phyloP scores from a whole-genome alignment of 768 basidiomycete species.

The Agaricus sinodeliciosus region DNA sequence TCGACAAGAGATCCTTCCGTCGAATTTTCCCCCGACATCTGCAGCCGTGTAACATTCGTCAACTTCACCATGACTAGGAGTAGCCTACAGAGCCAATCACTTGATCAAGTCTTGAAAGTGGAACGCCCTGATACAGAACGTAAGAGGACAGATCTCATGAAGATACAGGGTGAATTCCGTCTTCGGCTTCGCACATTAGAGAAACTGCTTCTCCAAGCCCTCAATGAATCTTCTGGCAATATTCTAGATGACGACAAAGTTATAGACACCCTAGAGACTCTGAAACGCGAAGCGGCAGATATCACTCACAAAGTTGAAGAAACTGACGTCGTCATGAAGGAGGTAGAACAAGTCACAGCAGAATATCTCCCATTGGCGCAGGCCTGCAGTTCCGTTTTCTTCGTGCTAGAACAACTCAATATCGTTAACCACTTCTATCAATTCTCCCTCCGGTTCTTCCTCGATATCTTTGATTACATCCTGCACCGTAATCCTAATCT shows the following conservation, averaged over 20 bases:
- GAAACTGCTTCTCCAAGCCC: slow-evolving; percentile 85
- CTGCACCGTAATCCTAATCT: slow-evolving; percentile 90
- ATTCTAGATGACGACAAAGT: slow-evolving; percentile 99
- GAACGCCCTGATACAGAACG: slow-evolving; percentile 96
- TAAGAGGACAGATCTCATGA: slow-evolving; percentile 94
- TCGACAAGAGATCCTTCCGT: slow-evolving; percentile 96
- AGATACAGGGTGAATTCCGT: slow-evolving; percentile 96
- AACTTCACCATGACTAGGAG: slow-evolving; percentile 99
- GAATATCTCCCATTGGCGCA: slow-evolving; percentile 94
- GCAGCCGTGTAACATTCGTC: slow-evolving; percentile 93
- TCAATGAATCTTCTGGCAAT: slow-evolving; percentile 95
- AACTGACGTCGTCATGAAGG: slow-evolving; percentile 91
- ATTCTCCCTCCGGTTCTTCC: slow-evolving; percentile 96
- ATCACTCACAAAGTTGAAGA: slow-evolving; percentile 95
- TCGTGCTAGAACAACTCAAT: slow-evolving; percentile 92
- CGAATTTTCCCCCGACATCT: slow-evolving; percentile 97
- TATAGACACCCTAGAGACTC: slow-evolving; percentile 89
- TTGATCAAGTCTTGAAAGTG: slow-evolving; percentile 94
- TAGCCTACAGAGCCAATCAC: slow-evolving; percentile 96
- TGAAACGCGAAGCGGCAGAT: slow-evolving; percentile 95
- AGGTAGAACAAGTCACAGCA: slow-evolving; percentile 92
- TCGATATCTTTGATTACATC: slow-evolving; percentile 96
- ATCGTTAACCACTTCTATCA: slow-evolving; percentile 97
- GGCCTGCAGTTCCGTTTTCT: slow-evolving; percentile 95
- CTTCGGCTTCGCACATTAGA: slow-evolving; percentile 89